Percentiles rank a stretch among this genome's conserved stretches.
These are phyloP conservation scores for Ogataea sp. DNA, from an alignment of 805 yeast genomes.

Conservation along the genomic window DNA sequence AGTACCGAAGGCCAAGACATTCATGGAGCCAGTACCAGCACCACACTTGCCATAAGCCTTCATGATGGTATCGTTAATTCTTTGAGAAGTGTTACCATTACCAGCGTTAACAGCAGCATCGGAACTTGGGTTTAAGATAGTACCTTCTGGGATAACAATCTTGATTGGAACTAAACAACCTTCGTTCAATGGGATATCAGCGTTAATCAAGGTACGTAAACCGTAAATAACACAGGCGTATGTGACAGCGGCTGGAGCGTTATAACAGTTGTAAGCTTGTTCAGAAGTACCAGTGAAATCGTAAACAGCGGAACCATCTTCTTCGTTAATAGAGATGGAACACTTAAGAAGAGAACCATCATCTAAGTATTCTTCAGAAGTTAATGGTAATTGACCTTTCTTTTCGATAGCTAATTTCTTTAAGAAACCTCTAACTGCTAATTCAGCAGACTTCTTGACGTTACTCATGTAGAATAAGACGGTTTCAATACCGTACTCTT, in stretches of 20 bases:
- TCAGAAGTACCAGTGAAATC: conserved; percentile 48
- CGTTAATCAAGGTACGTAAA: conserved; percentile 38
- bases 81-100: conserved; percentile 73
- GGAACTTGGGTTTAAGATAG: conserved; percentile 30
- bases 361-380: conserved; percentile 43
- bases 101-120: conserved; percentile 40
- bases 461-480: conserved; percentile 40
- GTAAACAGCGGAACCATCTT: conserved; percentile 35
- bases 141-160: conserved; percentile 24
- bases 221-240: conserved; percentile 47
- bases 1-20: conserved; percentile 78
- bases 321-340: conserved; percentile 30
- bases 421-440: conserved; percentile 31
- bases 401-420: conserved; percentile 33
- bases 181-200: conserved; percentile 48
- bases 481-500: conserved; percentile 33
- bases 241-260: conserved; percentile 48
- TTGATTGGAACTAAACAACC: conserved; percentile 34
- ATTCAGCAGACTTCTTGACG: conserved; percentile 37
- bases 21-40: conserved; percentile 88
- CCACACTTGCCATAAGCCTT: conserved; percentile 78
- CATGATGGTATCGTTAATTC: conserved; percentile 76
- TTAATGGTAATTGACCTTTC: conserved; percentile 25
- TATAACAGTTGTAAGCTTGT: conserved; percentile 43
- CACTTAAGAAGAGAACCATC: conserved; percentile 46